phyloP scores from a whole-genome alignment of 306 rosid species.

The Begonia loranthoides region DNA sequence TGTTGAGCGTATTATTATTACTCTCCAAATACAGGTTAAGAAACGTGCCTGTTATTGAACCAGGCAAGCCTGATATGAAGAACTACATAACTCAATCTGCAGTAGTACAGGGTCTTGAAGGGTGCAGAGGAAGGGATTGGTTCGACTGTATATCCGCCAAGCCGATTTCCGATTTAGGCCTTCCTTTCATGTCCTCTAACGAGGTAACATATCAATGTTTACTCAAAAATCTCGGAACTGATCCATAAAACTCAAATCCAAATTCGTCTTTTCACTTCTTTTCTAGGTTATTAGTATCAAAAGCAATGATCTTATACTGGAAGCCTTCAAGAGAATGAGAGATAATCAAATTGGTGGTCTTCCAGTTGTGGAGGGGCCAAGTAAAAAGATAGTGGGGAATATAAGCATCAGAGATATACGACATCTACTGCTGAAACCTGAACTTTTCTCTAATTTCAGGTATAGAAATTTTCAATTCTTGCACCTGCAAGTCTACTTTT shows the following conservation, averaged over 20 bases:
- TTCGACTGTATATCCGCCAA: conserved; percentile 54
- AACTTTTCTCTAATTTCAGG: conserved; percentile 82
- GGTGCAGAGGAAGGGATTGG: conserved; percentile 81
- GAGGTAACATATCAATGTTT: conserved; percentile 28
- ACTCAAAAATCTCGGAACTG: neutral
- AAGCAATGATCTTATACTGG: conserved; percentile 53
- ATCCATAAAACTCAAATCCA: too few species aligned
- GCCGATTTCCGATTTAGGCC: conserved; percentile 62
- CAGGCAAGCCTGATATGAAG: conserved; percentile 48
- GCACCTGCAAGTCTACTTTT: neutral
- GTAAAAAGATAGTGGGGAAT: conserved; percentile 59
- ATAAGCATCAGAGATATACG: conserved; percentile 67
- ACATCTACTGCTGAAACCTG: conserved; percentile 58
- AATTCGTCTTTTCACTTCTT: neutral
- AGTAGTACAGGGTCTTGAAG: conserved; percentile 70
- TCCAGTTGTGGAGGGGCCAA: conserved; percentile 62
- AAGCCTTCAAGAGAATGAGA: conserved; percentile 85
- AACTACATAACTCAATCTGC: conserved; percentile 92
- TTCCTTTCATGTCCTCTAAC: conserved; percentile 63
- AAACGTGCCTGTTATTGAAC: conserved; percentile 78
- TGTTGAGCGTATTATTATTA: conserved; percentile 74
- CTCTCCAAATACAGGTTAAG: conserved; percentile 88
- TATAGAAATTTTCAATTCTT: conserved; percentile 6
- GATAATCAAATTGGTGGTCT: conserved; percentile 76
- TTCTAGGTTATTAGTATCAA: conserved; percentile 30